These are phyloP conservation scores for Adansonia rubrostipa DNA, from an alignment of 441 rosid genomes.

Conservation along the genomic window DNA sequence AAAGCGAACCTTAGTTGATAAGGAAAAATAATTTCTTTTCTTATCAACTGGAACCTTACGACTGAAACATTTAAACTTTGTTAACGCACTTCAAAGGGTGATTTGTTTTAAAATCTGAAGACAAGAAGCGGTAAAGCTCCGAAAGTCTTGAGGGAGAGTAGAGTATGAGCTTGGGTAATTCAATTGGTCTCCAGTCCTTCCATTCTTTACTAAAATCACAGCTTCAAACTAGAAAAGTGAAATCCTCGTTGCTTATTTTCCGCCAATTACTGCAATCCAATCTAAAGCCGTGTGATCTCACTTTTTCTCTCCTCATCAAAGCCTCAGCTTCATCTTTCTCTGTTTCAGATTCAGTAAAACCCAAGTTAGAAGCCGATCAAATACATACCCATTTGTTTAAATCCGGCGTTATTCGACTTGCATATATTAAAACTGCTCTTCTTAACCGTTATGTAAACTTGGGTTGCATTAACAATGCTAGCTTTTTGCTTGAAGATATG, in stretches of 20 bases:
- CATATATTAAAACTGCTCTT: conserved; percentile 63
- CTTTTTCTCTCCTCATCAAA: conserved; percentile 66
- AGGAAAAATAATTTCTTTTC: background rate
- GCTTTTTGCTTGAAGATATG: conserved; percentile 61
- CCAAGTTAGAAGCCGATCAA: conserved; percentile 43
- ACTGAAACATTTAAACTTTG: too few relatives aligned
- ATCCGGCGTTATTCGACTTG: conserved; percentile 53
- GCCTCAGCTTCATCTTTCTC: conserved; percentile 36
- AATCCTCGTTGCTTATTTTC: conserved; percentile 48
- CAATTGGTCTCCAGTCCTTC: conserved; percentile 43
- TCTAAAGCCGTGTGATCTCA: conserved; percentile 55
- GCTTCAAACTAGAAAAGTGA: conserved; percentile 39
- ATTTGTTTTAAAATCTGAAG: background rate
- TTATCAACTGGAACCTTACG: background rate
- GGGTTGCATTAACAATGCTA: conserved; percentile 52
- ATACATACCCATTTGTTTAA: conserved; percentile 62
- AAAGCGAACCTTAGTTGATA: background rate
- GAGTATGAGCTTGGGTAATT: conserved; percentile 43
- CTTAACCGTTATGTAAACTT: conserved; percentile 48
- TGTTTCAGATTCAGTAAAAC: conserved; percentile 26
- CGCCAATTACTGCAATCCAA: conserved; percentile 55
- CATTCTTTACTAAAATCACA: conserved; percentile 53
- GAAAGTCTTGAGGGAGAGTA: background rate
- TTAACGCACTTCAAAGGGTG: too few relatives aligned
- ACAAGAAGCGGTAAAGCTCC: background rate